phyloP scores from a whole-genome alignment of 345 rosid genomes.

The Odontarrhena argentea region DNA sequence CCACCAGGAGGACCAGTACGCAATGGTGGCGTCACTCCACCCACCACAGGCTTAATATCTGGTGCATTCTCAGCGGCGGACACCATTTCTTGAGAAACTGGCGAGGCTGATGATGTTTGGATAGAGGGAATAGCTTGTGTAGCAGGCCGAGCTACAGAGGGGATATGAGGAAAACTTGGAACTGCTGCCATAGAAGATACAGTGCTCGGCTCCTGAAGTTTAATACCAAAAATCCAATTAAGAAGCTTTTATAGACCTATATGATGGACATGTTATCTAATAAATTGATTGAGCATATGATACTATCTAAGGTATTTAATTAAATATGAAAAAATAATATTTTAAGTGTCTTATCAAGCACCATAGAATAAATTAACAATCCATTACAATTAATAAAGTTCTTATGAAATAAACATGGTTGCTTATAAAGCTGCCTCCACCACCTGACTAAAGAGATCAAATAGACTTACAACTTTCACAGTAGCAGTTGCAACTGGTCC shows the following conservation, averaged over 20 bases:
- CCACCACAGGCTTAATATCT: constrained; percentile 80
- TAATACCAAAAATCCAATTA: constrained; percentile 11
- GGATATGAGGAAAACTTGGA: constrained; percentile 65
- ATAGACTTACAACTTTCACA: constrained; percentile 83
- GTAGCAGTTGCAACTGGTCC: constrained; percentile 77
- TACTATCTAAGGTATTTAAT: neutral
- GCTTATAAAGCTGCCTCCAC: constrained; percentile 23
- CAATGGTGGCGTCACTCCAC: constrained; percentile 64
- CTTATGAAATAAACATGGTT: constrained; percentile 8
- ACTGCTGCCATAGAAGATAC: constrained; percentile 69
- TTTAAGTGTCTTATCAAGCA: constrained; percentile 18
- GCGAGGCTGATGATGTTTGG: constrained; percentile 83
- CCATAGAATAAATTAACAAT: neutral
- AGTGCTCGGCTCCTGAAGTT: constrained; percentile 80
- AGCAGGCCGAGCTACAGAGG: constrained; percentile 75
- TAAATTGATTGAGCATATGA: neutral
- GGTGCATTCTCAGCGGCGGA: constrained; percentile 57
- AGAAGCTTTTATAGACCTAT: constrained; percentile 12
- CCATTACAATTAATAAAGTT: neutral
- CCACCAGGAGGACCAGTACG: constrained; percentile 76
- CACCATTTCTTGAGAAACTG: constrained; percentile 76
- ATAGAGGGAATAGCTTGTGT: constrained; percentile 70
- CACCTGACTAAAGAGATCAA: constrained; percentile 12
- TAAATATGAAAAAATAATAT: neutral
- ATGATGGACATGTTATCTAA: constrained; percentile 3